Percentiles rank a stretch among this genome's conserved stretches.
These are phyloP conservation scores for Pseudotulostoma volvatum DNA, from an alignment of 495 filamentous ascomycete genomes.

Conservation along the genomic window DNA sequence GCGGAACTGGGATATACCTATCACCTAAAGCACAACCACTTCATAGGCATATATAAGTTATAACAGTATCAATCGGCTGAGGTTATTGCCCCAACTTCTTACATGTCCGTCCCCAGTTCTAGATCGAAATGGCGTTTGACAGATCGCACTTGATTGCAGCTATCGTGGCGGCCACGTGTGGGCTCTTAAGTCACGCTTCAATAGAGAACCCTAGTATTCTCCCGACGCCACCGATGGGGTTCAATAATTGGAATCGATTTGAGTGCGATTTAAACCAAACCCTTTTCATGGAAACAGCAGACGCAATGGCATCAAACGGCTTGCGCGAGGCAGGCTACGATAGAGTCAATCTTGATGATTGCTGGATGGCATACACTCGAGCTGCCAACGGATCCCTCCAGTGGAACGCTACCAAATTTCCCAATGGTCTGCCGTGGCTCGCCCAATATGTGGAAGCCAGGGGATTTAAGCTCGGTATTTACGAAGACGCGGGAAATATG, in stretches of 20 bases:
- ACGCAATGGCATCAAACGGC: conserved; percentile 21
- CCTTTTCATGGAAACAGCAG: conserved; percentile 23
- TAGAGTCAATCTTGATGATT: conserved; percentile 27
- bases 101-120: no score
- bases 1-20: no score
- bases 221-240: conserved; percentile 27
- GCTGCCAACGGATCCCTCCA: conserved; percentile 16
- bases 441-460: conserved; percentile 14
- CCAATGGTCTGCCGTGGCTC: conserved; percentile 25
- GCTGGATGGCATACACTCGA: conserved; percentile 21
- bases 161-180: no score
- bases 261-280: conserved; percentile 27
- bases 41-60: no score
- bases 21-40: no score
- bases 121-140: no score
- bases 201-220: conserved; percentile 1
- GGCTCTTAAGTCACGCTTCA: no score
- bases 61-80: no score
- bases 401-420: conserved; percentile 23
- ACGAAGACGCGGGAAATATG: conserved; percentile 23
- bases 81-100: no score
- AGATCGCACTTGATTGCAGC: no score
- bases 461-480: conserved; percentile 26
- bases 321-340: conserved; percentile 24
- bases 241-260: conserved; percentile 30